Conservation (phyloP, 2,329 filamentous ascomycete genomes). For the Tolypocladium amazonense region DNA sequence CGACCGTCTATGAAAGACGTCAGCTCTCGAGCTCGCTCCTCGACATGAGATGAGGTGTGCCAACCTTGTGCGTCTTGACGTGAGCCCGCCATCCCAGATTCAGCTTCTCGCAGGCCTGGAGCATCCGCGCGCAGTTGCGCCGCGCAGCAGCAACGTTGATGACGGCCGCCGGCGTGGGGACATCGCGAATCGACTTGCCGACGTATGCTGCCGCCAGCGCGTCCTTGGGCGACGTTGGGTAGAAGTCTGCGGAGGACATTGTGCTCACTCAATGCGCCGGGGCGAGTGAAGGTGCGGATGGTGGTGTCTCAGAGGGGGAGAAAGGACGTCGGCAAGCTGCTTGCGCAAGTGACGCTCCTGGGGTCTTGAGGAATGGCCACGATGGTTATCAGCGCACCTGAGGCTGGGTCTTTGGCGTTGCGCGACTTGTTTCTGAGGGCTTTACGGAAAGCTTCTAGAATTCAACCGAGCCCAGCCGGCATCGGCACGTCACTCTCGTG, state of each 20-base stretch:
- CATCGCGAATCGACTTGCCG: slow-evolving; percentile 46
- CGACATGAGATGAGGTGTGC: neutral
- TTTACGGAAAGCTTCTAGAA: neutral
- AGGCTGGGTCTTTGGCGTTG: neutral
- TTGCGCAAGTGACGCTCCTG: neutral
- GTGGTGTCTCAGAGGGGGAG: neutral
- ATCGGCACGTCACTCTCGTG: neutral
- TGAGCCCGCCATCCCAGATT: slow-evolving; percentile 62
- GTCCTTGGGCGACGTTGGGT: slow-evolving; percentile 12
- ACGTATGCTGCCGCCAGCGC: slow-evolving; percentile 23
- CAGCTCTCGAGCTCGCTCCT: neutral
- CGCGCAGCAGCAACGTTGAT: slow-evolving; percentile 57
- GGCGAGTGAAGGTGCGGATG: neutral
- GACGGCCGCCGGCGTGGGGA: slow-evolving; percentile 57
- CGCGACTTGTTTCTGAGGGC: neutral
- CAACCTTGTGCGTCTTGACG: slow-evolving; percentile 74
- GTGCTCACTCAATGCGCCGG: neutral
- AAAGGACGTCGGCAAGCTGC: neutral
- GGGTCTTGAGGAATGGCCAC: neutral
- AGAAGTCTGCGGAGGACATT: slow-evolving; percentile 13
- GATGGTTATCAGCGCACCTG: neutral
- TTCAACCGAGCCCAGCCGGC: neutral
- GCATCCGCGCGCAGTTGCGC: slow-evolving; percentile 62
- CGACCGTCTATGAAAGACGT: slow-evolving; percentile 39
- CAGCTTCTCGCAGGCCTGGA: slow-evolving; percentile 48